A percentile compares a stretch with the other conserved stretches of the same genome.
Evolutionary conservation across 2,329 filamentous ascomycete genomes (phyloP).

Genomic region (Zymoseptoria ardabiliae): DNA sequence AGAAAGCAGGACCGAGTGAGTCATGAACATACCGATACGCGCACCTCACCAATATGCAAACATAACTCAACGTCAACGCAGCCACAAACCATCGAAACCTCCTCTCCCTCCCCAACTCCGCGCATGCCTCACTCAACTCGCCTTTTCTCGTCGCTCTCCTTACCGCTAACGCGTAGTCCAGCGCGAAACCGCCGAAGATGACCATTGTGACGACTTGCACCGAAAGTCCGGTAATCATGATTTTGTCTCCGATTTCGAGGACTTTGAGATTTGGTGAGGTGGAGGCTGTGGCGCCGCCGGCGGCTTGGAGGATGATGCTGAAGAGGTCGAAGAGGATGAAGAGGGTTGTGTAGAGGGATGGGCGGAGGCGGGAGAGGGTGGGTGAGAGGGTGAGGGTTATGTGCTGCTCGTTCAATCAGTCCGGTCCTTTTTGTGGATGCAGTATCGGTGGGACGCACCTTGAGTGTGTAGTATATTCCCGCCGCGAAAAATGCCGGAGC

Average conservation of each 20-base stretch:
- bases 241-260: slow-evolving; percentile 44
- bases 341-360: slow-evolving; percentile 42
- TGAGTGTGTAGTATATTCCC: slow-evolving; percentile 36
- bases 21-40: slow-evolving; percentile 9
- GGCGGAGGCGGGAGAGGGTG: slow-evolving; percentile 21
- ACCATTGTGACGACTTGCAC: slow-evolving; percentile 49
- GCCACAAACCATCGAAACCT: slow-evolving; percentile 19
- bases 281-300: slow-evolving; percentile 51
- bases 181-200: slow-evolving; percentile 39
- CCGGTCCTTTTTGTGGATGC: neutral
- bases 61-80: slow-evolving; percentile 21
- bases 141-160: slow-evolving; percentile 10
- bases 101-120: neutral
- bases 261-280: slow-evolving; percentile 37
- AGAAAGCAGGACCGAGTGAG: neutral
- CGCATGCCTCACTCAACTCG: neutral
- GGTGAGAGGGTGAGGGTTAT: slow-evolving; percentile 37
- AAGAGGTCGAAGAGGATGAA: slow-evolving; percentile 54
- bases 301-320: slow-evolving; percentile 52
- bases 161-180: slow-evolving; percentile 29
- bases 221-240: slow-evolving; percentile 53
- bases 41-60: slow-evolving; percentile 24
- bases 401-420: slow-evolving; percentile 23
- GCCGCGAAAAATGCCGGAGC: slow-evolving; percentile 41
- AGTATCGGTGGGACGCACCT: slow-evolving; percentile 7